Conservation (phyloP, 2,329 filamentous ascomycete species). For the Fusarium euwallaceae region DNA sequence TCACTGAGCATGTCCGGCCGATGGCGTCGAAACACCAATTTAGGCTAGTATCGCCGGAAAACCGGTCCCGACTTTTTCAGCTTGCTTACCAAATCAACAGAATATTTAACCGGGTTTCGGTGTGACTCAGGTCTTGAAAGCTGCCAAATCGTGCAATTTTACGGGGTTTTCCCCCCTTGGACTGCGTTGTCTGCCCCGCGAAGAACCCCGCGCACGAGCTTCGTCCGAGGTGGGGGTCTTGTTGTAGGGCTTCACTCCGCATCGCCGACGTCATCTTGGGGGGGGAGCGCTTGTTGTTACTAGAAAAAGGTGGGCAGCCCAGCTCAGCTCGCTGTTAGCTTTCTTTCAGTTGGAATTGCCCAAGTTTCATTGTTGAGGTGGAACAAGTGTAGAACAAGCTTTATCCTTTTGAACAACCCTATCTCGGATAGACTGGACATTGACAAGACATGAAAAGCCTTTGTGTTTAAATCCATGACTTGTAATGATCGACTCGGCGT, state of each 20-base stretch:
- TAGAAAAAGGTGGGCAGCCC: neutral
- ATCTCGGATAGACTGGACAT: neutral
- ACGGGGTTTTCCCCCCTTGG: neutral
- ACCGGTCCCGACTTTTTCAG: neutral
- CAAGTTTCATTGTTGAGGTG: neutral
- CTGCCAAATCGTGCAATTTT: neutral
- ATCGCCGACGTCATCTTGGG: slow-evolving; percentile 8
- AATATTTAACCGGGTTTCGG: neutral
- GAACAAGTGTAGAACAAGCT: neutral
- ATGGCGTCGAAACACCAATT: slow-evolving; percentile 1
- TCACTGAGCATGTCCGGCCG: slow-evolving; percentile 26
- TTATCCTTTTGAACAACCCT: neutral
- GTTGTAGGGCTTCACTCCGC: neutral
- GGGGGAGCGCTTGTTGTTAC: neutral
- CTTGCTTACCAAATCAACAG: neutral
- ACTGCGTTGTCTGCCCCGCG: neutral
- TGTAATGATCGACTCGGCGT: neutral
- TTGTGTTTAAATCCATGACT: neutral
- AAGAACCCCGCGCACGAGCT: slow-evolving; percentile 9
- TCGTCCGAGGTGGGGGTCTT: neutral
- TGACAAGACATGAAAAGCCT: neutral
- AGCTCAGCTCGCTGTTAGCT: neutral
- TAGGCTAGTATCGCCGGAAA: slow-evolving; percentile 1
- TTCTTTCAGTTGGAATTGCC: neutral
- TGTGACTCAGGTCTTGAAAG: neutral